Evolutionary conservation across 371 early-diverging fungal species (phyloP).

Genomic region (Zychaea mexicana): DNA sequence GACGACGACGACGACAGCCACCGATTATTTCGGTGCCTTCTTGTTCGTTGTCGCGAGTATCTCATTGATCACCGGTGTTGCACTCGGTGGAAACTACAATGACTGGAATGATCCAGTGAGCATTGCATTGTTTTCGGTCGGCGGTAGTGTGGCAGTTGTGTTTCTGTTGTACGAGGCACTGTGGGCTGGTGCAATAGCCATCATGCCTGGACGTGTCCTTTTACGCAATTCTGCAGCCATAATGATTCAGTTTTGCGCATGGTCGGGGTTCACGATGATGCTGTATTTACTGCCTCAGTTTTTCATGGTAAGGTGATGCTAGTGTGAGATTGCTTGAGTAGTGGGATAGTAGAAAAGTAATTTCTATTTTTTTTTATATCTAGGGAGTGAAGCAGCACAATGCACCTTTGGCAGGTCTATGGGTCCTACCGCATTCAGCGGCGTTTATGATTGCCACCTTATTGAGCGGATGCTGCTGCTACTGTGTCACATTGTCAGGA

Average conservation of each 20-base stretch:
- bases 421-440: not conserved
- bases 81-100: not conserved
- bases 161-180: not conserved
- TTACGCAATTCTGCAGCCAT: not conserved
- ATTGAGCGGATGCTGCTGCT: not conserved
- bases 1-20: not conserved
- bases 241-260: not conserved
- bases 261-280: not conserved
- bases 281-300: not conserved
- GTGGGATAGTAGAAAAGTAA: not conserved
- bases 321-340: too few species aligned
- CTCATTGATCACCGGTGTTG: not conserved
- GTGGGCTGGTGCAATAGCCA: not conserved
- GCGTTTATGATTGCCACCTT: not conserved
- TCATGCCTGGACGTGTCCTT: not conserved
- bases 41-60: not conserved
- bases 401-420: constrained; percentile 1
- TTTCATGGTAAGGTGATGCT: not conserved
- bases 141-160: not conserved
- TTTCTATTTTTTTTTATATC: not conserved
- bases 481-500: not conserved
- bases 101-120: not conserved
- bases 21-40: not conserved
- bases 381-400: not conserved
- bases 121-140: not conserved